Evolutionary conservation across 805 yeast species (phyloP), one percentile per base, ranked within the genome.

Genomic region (Cyberlindnera maclurae): DNA sequence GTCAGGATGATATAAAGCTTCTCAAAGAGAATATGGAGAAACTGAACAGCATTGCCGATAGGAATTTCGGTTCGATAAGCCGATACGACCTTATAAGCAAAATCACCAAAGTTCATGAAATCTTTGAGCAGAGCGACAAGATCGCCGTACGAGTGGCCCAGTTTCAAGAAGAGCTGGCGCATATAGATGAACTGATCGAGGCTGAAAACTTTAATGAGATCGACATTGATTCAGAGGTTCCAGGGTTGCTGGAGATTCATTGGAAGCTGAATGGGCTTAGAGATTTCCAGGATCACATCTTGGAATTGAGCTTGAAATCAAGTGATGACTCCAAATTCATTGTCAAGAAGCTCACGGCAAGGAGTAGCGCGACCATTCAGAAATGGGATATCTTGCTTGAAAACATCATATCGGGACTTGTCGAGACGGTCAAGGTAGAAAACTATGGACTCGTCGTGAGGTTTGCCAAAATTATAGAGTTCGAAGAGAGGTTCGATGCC

Each of bases 401-500:
- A 34, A 79, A 80, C 36, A 68, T 85, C n/a, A 77, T 83, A 12
- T 75, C 73, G 34, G 77, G 76, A 37, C 51, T 87, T 28, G 75
- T 87, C 9, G 97, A 88, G 57, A 71, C 82, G 15, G 69, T 83
- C 5, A 79, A 83, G 39, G 77, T 73, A 15, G 82, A 77, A 0
- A 86, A 89, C 54, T 60, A 63, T 26, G 76, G 81, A 26, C 64
- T 88, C 46, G 77, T 85, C 1, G 78, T 79, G 28, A 76, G 89
- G 38, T 57, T 83, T 34, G 78, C 87, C 31, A 83, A 86, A 47
- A 74, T 93, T 13, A 68, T 93, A 31, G 94, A 88, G 46, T 70
- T 65, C 46, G 98, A 93, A 59, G 85, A 82, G 47, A 67, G 72
- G 22, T 87, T 85, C 52, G 98, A 93, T 53, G 58, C 78, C 43